Conservation (phyloP, 345 rosid genomes). For the Streptanthus diversifolius region DNA sequence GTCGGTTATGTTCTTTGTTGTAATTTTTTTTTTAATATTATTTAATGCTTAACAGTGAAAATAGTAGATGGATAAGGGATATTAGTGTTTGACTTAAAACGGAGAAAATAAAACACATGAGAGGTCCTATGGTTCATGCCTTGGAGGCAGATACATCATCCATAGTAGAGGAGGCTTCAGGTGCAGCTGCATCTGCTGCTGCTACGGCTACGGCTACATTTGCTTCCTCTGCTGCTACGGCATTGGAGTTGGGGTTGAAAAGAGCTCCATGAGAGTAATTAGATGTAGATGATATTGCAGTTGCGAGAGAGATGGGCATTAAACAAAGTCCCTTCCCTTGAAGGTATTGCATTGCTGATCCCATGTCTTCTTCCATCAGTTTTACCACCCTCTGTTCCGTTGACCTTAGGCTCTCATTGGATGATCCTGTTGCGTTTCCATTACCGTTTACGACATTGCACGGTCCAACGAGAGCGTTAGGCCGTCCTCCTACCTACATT, state of each 20-base stretch:
- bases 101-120: conserved; percentile 4
- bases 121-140: conserved; percentile 39
- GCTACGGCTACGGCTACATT: conserved; percentile 9
- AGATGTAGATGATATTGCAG: conserved; percentile 80
- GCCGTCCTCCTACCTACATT: conserved; percentile 50
- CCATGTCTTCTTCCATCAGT: conserved; percentile 98
- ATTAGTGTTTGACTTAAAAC: conserved; percentile 25
- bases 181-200: background rate
- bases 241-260: conserved; percentile 13
- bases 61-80: conserved; percentile 10
- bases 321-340: conserved; percentile 96
- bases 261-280: conserved; percentile 49
- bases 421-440: conserved; percentile 32
- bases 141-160: conserved; percentile 69
- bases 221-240: conserved; percentile 10
- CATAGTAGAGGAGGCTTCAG: conserved; percentile 45
- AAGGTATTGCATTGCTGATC: conserved; percentile 95
- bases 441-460: conserved; percentile 36
- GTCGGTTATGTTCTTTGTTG: conserved; percentile 15
- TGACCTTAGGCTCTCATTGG: conserved; percentile 54
- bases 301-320: conserved; percentile 94
- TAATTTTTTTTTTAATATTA: background rate
- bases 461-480: conserved; percentile 38
- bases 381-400: conserved; percentile 91
- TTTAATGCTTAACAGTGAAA: conserved; percentile 24